These are phyloP conservation scores for Suillus placidus DNA, from an alignment of 768 basidiomycete genomes.

Conservation along the genomic window DNA sequence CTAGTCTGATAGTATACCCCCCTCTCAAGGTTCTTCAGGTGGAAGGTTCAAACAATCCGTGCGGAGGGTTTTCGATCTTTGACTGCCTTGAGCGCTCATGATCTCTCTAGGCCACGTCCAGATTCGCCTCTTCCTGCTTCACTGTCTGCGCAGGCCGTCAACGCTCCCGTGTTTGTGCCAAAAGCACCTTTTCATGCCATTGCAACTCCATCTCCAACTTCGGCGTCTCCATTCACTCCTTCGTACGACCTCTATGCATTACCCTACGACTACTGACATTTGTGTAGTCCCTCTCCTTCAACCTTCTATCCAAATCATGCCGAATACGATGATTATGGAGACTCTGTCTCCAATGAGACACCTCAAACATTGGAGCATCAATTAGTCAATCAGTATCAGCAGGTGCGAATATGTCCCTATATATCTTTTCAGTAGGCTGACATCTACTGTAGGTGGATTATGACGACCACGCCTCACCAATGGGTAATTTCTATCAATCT, in stretches of 20 bases:
- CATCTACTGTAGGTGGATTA: constrained; percentile 33
- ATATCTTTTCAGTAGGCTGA: constrained; percentile 19
- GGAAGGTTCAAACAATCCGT: constrained; percentile 30
- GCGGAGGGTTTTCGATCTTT: constrained; percentile 13
- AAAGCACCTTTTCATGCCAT: constrained; percentile 60
- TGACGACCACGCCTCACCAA: constrained; percentile 28
- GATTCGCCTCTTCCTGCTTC: constrained; percentile 47
- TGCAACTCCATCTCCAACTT: constrained; percentile 33
- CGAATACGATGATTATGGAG: constrained; percentile 42
- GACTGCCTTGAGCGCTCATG: constrained; percentile 1
- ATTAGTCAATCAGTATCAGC: constrained; percentile 20
- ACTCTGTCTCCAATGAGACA: constrained; percentile 19
- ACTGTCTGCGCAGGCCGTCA: constrained; percentile 67
- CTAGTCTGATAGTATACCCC: neutral
- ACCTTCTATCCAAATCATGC: constrained; percentile 35
- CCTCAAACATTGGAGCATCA: constrained; percentile 24
- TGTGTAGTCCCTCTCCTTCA: constrained; percentile 29
- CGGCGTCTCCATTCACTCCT: constrained; percentile 33
- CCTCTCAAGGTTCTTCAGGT: constrained; percentile 15
- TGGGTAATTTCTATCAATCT: constrained; percentile 42
- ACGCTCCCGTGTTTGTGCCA: constrained; percentile 85
- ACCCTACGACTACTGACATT: constrained; percentile 16
- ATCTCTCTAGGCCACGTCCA: constrained; percentile 37
- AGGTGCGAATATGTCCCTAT: constrained; percentile 24
- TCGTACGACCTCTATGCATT: constrained; percentile 23